Base-by-base conservation (phyloP, 192 early-diverging fungal species). In the Globomyces pollinis-pini region DNA sequence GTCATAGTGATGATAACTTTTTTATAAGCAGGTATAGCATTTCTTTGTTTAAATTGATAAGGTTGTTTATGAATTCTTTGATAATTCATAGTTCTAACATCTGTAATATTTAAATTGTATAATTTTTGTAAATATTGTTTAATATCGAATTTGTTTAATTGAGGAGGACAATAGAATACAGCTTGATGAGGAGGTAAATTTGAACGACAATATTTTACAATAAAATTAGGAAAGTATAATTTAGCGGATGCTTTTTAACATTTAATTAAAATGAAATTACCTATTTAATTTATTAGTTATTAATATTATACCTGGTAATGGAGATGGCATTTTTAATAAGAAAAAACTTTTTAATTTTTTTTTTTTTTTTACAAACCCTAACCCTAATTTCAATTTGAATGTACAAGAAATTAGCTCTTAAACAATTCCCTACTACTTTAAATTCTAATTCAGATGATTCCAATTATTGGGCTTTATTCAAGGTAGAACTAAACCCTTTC, bases 71-170 rank as follows among this genome's bases (percentile, higher is more conserved):
- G 12, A 15, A 59, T 64, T 45, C 88, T 88, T 20, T 83, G 76
- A 68, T 92, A 90, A 71, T 91, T 91, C 74, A 89, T 83, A 6
- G 92, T 97, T 52, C 92, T 86, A 12, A 97, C 88, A 62, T 91
- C 89, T 18, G 82, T 80, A 6, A 97, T 78, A 33, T 74, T 78
- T 26, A 94, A 75, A 45, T 84, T 76, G 70, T 97, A 97, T 28
- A 95, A 83, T 55, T 88, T 80, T 47, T 80, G 68, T 23, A 97
- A 83, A 60, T 91, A 91, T 50, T 86, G 84, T 38, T 80, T 77
- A 65, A 97, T 90, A 66, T 97, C 94, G 36, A 97, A 78, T 74
- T 97, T 97, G 86, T 95, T 97, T 60, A 88, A 71, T 26, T 82
- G 76, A 24, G 86, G 86, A 26, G 94, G 94, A 2, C 91, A 85